Evolutionary conservation across 2,329 filamentous ascomycete genomes (phyloP), one percentile per base, ranked within the genome.

Genomic region (Phaeosphaeria sp.): DNA sequence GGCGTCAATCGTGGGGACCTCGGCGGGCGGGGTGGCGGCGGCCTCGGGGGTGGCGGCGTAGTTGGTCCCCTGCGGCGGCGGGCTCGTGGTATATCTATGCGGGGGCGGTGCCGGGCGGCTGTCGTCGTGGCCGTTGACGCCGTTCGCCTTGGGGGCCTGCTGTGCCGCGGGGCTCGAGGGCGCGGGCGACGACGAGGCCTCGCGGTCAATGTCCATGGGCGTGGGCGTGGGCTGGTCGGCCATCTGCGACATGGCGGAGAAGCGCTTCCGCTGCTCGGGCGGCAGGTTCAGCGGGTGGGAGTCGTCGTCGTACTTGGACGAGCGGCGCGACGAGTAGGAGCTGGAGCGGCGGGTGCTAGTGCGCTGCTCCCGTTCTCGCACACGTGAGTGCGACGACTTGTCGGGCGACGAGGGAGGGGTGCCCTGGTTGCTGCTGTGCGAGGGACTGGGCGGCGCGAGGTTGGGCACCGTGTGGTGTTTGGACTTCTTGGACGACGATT

Each of bases 261-360:
- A 79, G 61, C 91, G 88, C 77, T 91, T 90, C 72, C 92, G 86
- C 84, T 97, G 89, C 81, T 97, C 93, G 47, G 93, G 93, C 2
- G 90, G 92, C 21, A 96, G 87, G 73, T 97, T 97, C 51, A 97
- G 85, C 40, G 94, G 94, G 77, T 97, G 93, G 2, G 88, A 90
- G 75, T 94, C 86, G 63, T 91, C 87, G 74, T 91, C 88, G 71
- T 76, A 75, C 61, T 68, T 71, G 71, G 77, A 75, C 63, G 78
- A 76, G 59, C 73, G 74, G 66, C 68, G 72, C 59, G 67, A 72
- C 52, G 72, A 74, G 65, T 70, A 70, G 22, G 74, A 74, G 53
- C 57, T 64, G 48, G 70, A 73, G 60, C 68, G 66, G 48, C 71
- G 68, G 46, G 60, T 66, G 51, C 63, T 61, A 59, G 66, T 61